Evolutionary conservation across 345 rosid species (phyloP).

Genomic region (Syzygium aromaticum): DNA sequence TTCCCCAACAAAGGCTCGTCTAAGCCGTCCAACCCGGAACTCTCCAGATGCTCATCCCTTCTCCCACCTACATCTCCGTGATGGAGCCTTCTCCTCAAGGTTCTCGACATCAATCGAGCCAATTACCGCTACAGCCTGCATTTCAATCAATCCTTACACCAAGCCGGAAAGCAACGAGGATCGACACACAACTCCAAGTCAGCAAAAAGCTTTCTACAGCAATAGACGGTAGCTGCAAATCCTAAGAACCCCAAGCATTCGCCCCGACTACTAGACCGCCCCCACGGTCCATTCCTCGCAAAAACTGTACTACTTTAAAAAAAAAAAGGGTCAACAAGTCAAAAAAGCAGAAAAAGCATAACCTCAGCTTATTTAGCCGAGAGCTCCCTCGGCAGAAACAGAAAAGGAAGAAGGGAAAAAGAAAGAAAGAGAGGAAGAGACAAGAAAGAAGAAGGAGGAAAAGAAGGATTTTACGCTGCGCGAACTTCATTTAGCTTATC

Average conservation of each 20-base stretch:
- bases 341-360: too few species aligned
- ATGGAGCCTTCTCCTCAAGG: slow-evolving; percentile 65
- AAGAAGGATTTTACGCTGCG: too few species aligned
- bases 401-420: too few species aligned
- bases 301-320: too few species aligned
- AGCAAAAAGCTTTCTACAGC: background rate
- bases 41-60: slow-evolving; percentile 38
- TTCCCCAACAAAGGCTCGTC: slow-evolving; percentile 60
- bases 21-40: slow-evolving; percentile 41
- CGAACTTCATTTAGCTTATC: too few species aligned
- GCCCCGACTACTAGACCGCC: background rate
- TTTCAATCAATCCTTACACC: background rate
- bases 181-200: background rate
- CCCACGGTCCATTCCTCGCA: background rate
- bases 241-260: background rate
- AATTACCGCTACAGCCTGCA: background rate
- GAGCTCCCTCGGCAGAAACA: too few species aligned
- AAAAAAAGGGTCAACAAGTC: too few species aligned
- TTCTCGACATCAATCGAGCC: slow-evolving; percentile 36
- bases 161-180: background rate
- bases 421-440: too few species aligned
- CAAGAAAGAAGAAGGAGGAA: too few species aligned
- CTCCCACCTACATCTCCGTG: slow-evolving; percentile 73
- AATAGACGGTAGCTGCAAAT: background rate
- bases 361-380: too few species aligned